Evolutionary conservation across 768 basidiomycete genomes (phyloP), one percentile per base, ranked within the genome.

Genomic region (Cystofilobasidium capitatum): DNA sequence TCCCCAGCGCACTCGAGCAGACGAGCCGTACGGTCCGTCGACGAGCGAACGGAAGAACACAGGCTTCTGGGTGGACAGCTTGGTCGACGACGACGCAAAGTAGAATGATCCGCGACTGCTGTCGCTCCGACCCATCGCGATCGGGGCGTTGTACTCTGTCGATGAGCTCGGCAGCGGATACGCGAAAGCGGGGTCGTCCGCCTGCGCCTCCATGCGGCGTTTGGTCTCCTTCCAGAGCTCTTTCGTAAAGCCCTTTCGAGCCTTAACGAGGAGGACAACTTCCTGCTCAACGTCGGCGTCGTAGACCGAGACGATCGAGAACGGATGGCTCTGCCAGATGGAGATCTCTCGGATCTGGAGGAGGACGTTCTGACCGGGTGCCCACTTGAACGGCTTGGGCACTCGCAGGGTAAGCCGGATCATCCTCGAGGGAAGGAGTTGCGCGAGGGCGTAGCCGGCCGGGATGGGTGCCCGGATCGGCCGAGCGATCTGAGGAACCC

Each of bases 321-420:
- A 89, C 2, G 88, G 88, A 72, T 89, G 88, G 4, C 82, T 81
- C 31, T 83, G 81, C 72, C 85, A 79, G 39, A 77, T 78, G 3
- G 85, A 84, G 33, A 90, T 78, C 36, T 81, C 81, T 0, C 88
- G 88, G 24, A 88, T 79, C 61, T 79, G 82, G 69, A 90, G 79
- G 29, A 86, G 79, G 71, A 89, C 84, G 75, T 88, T 86, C 75
- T 89, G 88, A n/a, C 88, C 88, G 2, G 88, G 84, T 0, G 83
- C 81, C 88, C 88, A 89, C 0, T 79, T 75, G 58, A 86, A 74
- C 59, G 80, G 81, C 1, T 81, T 80, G 0, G 84, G 81, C 0
- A 85, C 79, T 64, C 83, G 78, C 45, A 88, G 77, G 0, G 85
- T 83, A n/a, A 89, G 74, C 49, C 88, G 84, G 22, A 89, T 76